Conservation (phyloP, 352 stramenopile species). For the Albugo candida region DNA sequence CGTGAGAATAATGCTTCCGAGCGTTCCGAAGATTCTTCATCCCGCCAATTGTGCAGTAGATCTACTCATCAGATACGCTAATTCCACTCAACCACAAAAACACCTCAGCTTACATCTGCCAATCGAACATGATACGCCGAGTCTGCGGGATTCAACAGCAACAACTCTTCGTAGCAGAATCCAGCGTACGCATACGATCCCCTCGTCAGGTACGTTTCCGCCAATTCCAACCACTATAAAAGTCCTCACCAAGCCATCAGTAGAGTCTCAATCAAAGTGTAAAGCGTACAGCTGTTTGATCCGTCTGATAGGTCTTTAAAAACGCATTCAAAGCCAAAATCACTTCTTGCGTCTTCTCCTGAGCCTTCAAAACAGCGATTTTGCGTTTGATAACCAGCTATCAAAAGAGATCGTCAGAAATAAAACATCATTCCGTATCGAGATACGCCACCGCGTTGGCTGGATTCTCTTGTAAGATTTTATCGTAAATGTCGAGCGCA, state of each 20-base stretch:
- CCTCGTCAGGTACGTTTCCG: conserved; percentile 29
- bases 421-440: background rate
- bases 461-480: conserved; percentile 31
- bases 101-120: conserved; percentile 19
- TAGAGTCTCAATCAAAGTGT: background rate
- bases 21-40: conserved; percentile 33
- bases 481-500: conserved; percentile 32
- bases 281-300: conserved; percentile 20
- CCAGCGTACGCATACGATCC: conserved; percentile 32
- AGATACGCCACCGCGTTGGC: conserved; percentile 15
- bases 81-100: background rate
- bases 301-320: conserved; percentile 34
- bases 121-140: conserved; percentile 38
- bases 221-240: conserved; percentile 36
- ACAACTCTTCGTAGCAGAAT: conserved; percentile 59
- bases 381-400: conserved; percentile 36
- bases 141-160: conserved; percentile 48
- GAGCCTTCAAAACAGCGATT: conserved; percentile 39
- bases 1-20: conserved; percentile 51
- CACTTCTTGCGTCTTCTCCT: conserved; percentile 33
- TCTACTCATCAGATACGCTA: conserved; percentile 6
- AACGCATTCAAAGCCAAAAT: conserved; percentile 36
- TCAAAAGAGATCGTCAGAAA: background rate
- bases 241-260: conserved; percentile 1
- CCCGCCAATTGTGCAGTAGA: conserved; percentile 43